Evolutionary conservation across 2,329 filamentous ascomycete genomes (phyloP), one percentile per base, ranked within the genome.

Genomic region (Nemania bipapillata): DNA sequence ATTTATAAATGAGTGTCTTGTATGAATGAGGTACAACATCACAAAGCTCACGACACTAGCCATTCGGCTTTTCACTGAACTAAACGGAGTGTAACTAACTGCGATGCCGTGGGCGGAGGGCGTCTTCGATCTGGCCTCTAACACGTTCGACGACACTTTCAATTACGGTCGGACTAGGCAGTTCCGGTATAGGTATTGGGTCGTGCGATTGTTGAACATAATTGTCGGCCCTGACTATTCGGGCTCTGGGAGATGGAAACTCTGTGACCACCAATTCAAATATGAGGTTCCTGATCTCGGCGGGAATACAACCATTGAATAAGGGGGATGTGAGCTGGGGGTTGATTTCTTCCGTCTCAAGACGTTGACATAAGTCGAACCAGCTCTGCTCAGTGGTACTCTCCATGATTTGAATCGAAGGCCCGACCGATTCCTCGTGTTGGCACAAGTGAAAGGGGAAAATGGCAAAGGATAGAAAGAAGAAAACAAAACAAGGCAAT

Each of bases 261-360:
- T 77, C 78, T 9, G 75, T 74, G 0, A 79, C 71, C 7, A 77
- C 77, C 47, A 75, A 77, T 26, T 73, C 70, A 70, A 78, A 81
- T 50, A 82, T 80, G n/a, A 74, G 47, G 26, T 75, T 72, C n/a
- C 80, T 72, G 42, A 80, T 72, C 66, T 80, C 79, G n/a, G 72
- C 35, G 7, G 78, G 78, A 17, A 79, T 63, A 12, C 42, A 57
- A 17, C 67, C 59, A 57, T 68, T 71, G 47, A 65, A 73, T 4
- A 75, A 55, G 2, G 74, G 74, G 26, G 71, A 75, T 12, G 69
- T 59, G n/a, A 63, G 32, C 53, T 75, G 74, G n/a, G 63, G 64
- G 47, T 74, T 60, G 47, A 74, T 28, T 2, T 60, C 42, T 59
- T 71, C 47, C 12, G 66, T 54, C 26, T 70, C 60, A 30, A 74